Percentiles rank a stretch among this genome's conserved stretches.
These are phyloP conservation scores for Chaetomiaceae sp. DNA, from an alignment of 2,329 filamentous ascomycete species.

Conservation along the genomic window DNA sequence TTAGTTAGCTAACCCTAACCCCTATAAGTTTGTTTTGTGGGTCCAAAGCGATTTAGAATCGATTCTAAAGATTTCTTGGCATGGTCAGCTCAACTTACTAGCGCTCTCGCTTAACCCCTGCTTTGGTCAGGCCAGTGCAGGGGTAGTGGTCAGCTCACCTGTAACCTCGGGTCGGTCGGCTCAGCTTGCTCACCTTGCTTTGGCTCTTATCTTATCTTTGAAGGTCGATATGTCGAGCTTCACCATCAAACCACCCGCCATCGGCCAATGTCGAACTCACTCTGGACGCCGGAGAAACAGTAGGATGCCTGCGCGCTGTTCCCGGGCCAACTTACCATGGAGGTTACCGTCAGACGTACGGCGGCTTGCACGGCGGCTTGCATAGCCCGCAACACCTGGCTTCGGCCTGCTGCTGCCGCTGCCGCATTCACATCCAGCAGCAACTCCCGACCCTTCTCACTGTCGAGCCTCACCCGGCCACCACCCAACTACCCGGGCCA, in stretches of 20 bases:
- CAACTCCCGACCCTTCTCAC: constrained; percentile 54
- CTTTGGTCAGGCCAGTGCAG: too few relatives aligned
- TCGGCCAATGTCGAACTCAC: background rate
- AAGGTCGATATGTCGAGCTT: too few relatives aligned
- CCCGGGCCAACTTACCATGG: constrained; percentile 19
- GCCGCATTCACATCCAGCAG: background rate
- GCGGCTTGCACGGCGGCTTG: constrained; percentile 16
- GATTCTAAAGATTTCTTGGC: too few relatives aligned
- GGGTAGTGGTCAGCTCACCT: too few relatives aligned
- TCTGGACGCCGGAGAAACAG: background rate
- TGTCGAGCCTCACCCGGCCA: constrained; percentile 81
- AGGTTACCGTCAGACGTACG: constrained; percentile 20
- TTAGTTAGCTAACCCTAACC: too few relatives aligned
- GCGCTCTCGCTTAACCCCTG: too few relatives aligned
- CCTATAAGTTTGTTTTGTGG: too few relatives aligned
- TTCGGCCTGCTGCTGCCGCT: constrained; percentile 1
- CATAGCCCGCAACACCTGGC: constrained; percentile 14
- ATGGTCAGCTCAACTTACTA: too few relatives aligned
- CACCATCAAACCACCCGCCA: constrained; percentile 20
- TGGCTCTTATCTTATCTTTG: too few relatives aligned
- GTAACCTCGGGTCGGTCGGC: too few relatives aligned
- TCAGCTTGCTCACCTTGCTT: too few relatives aligned
- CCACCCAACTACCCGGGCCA: constrained; percentile 86
- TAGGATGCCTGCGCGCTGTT: constrained; percentile 8
- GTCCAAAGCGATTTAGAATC: too few relatives aligned